Evolutionary conservation across 768 basidiomycete species (phyloP).

Genomic region (Tulasnella sp.): DNA sequence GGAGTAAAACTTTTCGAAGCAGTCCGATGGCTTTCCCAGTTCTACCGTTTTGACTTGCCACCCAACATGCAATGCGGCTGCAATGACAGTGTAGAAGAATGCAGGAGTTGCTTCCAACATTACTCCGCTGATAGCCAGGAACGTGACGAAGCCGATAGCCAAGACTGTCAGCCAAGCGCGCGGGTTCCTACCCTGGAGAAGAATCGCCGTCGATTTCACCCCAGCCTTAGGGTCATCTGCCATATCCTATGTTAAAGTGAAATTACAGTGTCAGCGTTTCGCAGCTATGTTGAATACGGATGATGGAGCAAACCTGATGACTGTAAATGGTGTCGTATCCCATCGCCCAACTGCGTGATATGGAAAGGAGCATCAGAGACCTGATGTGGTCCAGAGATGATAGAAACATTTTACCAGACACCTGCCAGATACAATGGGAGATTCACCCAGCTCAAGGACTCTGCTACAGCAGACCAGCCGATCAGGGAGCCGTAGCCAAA

Average conservation of each 20-base stretch:
- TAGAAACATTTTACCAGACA: not conserved
- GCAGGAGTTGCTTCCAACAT: not conserved
- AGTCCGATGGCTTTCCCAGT: conserved; percentile 1
- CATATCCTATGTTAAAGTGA: not conserved
- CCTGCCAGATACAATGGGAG: conserved; percentile 3
- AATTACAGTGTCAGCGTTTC: not conserved
- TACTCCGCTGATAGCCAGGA: conserved; percentile 1
- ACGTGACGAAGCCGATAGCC: conserved; percentile 7
- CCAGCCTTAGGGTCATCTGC: conserved; percentile 5
- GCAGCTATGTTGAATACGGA: not conserved
- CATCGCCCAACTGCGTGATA: not conserved
- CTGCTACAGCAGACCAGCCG: conserved; percentile 9
- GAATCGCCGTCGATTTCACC: conserved; percentile 9
- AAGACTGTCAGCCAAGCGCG: not conserved
- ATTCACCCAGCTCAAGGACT: conserved; percentile 3
- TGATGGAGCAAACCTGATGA: not conserved
- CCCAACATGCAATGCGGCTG: conserved; percentile 6
- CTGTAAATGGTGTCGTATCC: conserved; percentile 12
- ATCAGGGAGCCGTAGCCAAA: conserved; percentile 10
- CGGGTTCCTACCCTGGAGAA: not conserved
- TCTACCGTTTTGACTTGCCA: conserved; percentile 4
- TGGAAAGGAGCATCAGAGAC: too few relatives aligned
- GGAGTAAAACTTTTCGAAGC: conserved; percentile 11
- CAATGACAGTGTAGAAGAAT: conserved; percentile 7
- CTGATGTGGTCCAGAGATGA: too few relatives aligned